phyloP scores from a whole-genome alignment of 441 rosid species.

The Pelargonium fulgidum region DNA sequence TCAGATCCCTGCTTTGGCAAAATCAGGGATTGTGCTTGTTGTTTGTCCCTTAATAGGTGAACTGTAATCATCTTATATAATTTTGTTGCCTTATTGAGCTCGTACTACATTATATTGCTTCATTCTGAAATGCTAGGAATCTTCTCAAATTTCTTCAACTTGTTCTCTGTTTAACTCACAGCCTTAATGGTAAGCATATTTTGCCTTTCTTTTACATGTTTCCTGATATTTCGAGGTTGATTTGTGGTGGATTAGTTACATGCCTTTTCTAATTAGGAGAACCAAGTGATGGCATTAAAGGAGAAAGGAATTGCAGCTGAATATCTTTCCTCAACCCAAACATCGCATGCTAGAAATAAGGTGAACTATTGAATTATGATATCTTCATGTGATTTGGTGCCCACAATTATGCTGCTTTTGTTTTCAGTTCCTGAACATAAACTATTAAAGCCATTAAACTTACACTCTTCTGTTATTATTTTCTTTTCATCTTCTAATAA shows the following conservation, averaged over 20 bases:
- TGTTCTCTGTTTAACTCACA: constrained; percentile 28
- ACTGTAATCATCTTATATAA: constrained; percentile 3
- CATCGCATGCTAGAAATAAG: constrained; percentile 54
- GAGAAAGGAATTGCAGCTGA: constrained; percentile 89
- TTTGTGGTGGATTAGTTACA: neutral
- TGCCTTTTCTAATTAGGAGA: constrained; percentile 47
- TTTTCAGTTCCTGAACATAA: neutral
- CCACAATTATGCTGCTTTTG: neutral
- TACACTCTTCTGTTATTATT: neutral
- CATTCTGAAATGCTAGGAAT: constrained; percentile 11
- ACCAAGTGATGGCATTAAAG: constrained; percentile 79
- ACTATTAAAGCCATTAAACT: neutral
- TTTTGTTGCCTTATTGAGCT: neutral
- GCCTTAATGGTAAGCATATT: constrained; percentile 76
- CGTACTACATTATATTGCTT: constrained; percentile 20
- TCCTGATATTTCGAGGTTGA: neutral
- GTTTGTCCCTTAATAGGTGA: constrained; percentile 93
- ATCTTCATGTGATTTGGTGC: no score
- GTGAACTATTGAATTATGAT: constrained; percentile 27
- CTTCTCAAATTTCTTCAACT: constrained; percentile 7
- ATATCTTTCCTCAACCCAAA: constrained; percentile 78
- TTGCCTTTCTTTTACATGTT: constrained; percentile 4
- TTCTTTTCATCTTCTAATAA: neutral
- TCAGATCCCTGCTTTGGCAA: constrained; percentile 93
- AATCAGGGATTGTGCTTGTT: constrained; percentile 78